Evolutionary conservation across 257 asterid genomes (phyloP), one percentile per base, ranked within the genome.

Genomic region (Solanum sparsipilum): DNA sequence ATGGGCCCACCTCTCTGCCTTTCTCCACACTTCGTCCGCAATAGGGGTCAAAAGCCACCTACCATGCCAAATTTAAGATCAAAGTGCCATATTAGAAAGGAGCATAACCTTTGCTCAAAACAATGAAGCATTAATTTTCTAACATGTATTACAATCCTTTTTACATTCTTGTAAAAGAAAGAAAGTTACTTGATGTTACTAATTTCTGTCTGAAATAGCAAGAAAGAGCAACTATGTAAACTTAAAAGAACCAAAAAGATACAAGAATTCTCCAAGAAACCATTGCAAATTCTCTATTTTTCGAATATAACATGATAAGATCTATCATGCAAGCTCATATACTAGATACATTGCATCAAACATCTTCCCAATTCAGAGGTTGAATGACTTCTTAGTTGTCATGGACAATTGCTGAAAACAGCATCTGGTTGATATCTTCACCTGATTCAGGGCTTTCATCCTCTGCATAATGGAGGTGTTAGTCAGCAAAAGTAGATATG

Each of bases 371-470:
- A 18, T 82, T 56, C 29, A 48, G 3, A 46, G 18, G 85, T 46
- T 79, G 67, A 44, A 82, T 48, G 70, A 29, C 71, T 3, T 87
- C 75, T 91, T 87, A 96, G 92, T 92, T 94, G 87, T 90, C 92
- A 48, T 92, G 97, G 84, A 97, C 94, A 65, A 97, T 96, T 52
- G 98, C 98, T 3, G 99, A 95, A 93, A 97, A 97, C 67, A 97
- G 90, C 93, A 94, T 72, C 88, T 93, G 96, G 91, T 97, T 97
- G 90, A 97, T 91, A 86, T 93, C 93, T 71, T 93, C 92, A n/a
- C 85, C 95, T 1, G 94, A 92, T 85, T 92, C 98, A 87, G 84
- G 94, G 58, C 71, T 84, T 18, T 89, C 92, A 6, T 93, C 91
- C 84, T 86, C 98, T 97, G 94, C 94, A 91, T 23, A 84, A 86